phyloP scores from a whole-genome alignment of 2,329 filamentous ascomycete species.

The Pestalotiopsis sp. region DNA sequence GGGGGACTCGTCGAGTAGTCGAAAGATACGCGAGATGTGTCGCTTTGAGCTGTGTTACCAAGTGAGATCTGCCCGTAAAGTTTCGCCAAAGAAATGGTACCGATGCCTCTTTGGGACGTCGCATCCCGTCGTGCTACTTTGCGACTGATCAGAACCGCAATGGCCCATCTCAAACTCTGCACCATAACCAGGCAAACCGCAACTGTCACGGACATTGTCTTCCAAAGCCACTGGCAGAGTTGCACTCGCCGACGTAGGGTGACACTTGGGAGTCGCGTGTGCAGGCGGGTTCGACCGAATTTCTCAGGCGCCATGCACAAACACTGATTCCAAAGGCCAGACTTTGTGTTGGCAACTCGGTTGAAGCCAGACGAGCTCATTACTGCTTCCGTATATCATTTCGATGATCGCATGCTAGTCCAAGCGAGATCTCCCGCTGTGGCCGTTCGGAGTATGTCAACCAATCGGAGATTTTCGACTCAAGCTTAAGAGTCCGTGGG shows the following conservation, averaged over 20 bases:
- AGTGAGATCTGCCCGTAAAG: not conserved
- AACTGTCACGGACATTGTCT: not conserved
- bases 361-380: constrained; percentile 4
- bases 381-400: constrained; percentile 4
- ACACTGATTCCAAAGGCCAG: not conserved
- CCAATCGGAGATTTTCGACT: constrained; percentile 12
- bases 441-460: not conserved
- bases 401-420: not conserved
- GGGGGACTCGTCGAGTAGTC: not conserved
- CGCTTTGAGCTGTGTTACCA: not conserved
- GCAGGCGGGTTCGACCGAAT: not conserved
- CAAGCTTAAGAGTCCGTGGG: constrained; percentile 4
- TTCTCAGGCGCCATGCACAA: not conserved
- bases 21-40: not conserved
- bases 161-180: not conserved
- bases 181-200: not conserved
- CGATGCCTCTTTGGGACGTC: not conserved
- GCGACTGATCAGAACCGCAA: not conserved
- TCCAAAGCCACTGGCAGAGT: not conserved
- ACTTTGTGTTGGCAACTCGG: not conserved
- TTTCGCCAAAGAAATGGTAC: not conserved
- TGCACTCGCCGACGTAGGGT: not conserved
- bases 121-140: not conserved
- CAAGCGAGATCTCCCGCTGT: constrained; percentile 5
- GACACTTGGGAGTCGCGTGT: not conserved